These are phyloP conservation scores for Termitomyces sp. DNA, from an alignment of 768 basidiomycete genomes.

Conservation along the genomic window DNA sequence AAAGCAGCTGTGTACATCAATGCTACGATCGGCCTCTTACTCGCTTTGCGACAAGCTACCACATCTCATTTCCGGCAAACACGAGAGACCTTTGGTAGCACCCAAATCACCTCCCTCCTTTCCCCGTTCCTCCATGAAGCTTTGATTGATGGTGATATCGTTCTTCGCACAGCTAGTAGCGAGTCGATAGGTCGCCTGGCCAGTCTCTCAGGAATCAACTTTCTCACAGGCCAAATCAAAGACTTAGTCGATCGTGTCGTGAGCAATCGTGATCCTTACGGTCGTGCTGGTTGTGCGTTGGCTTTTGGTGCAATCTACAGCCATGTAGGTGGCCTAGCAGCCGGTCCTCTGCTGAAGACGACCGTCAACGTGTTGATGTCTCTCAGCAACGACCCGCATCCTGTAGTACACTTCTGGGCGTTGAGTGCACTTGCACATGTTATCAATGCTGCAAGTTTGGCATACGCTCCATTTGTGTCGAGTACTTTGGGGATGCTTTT, in stretches of 20 bases:
- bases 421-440: constrained; percentile 82
- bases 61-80: constrained; percentile 52
- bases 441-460: constrained; percentile 87
- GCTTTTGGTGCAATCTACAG: constrained; percentile 91
- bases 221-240: constrained; percentile 85
- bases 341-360: constrained; percentile 91
- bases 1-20: constrained; percentile 85
- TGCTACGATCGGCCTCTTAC: constrained; percentile 67
- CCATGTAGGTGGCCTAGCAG: constrained; percentile 91
- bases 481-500: constrained; percentile 87
- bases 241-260: constrained; percentile 91
- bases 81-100: constrained; percentile 63
- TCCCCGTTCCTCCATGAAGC: constrained; percentile 82
- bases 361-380: constrained; percentile 95
- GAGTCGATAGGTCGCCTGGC: constrained; percentile 88
- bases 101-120: constrained; percentile 58
- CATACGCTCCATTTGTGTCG: constrained; percentile 86
- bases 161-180: constrained; percentile 75
- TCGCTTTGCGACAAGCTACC: constrained; percentile 61
- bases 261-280: constrained; percentile 88
- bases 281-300: constrained; percentile 89
- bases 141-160: constrained; percentile 74
- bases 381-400: constrained; percentile 93
- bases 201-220: constrained; percentile 76
- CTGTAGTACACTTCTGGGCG: constrained; percentile 93